Evolutionary conservation across 345 rosid species (phyloP).

Genomic region (Gynandropsis gynandra): DNA sequence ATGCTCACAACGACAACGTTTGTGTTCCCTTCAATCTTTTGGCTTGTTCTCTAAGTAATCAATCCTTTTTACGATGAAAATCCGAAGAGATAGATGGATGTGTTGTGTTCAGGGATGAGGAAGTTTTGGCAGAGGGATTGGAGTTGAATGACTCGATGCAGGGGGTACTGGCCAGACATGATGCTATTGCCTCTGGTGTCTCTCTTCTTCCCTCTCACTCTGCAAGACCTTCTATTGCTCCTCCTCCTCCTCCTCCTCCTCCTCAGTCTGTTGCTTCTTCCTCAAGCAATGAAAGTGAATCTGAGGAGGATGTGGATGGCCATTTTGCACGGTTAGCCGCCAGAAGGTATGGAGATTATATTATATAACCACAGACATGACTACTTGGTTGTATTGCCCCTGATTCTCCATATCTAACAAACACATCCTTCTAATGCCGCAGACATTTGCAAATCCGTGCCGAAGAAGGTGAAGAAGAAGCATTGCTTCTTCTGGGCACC

Average conservation of each 20-base stretch:
- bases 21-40: slow-evolving; percentile 29
- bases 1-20: slow-evolving; percentile 89
- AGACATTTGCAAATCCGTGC: slow-evolving; percentile 27
- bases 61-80: background rate
- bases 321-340: slow-evolving; percentile 86
- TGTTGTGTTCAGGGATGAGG: slow-evolving; percentile 69
- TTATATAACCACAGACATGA: too few relatives aligned
- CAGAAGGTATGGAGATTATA: slow-evolving; percentile 44
- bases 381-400: too few relatives aligned
- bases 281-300: slow-evolving; percentile 30
- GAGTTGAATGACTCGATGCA: slow-evolving; percentile 82
- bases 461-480: slow-evolving; percentile 22
- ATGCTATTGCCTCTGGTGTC: slow-evolving; percentile 68
- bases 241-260: too few relatives aligned
- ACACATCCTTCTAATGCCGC: slow-evolving; percentile 27
- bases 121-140: slow-evolving; percentile 72
- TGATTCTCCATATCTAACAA: slow-evolving; percentile 3
- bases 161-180: slow-evolving; percentile 64
- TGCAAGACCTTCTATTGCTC: too few relatives aligned
- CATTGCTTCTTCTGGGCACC: slow-evolving; percentile 22
- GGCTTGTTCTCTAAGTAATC: background rate
- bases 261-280: slow-evolving; percentile 29
- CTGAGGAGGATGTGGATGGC: slow-evolving; percentile 66
- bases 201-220: slow-evolving; percentile 42
- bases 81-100: background rate